phyloP scores from a whole-genome alignment of 768 basidiomycete genomes.

The Suillus bovinus region DNA sequence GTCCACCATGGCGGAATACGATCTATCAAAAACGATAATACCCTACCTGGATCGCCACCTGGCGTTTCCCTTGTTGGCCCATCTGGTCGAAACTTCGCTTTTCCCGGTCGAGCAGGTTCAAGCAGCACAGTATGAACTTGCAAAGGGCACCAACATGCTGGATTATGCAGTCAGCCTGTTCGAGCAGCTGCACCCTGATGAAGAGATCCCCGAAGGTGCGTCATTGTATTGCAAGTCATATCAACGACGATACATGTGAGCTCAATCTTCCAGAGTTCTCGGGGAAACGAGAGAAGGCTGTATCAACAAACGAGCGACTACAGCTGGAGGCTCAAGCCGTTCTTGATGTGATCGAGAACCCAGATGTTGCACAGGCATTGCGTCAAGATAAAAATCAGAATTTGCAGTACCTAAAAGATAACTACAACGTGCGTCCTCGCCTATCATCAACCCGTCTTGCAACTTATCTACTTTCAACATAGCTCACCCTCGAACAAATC shows the following conservation, averaged over 20 bases:
- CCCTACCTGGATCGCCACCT: slow-evolving; percentile 95
- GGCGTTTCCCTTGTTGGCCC: slow-evolving; percentile 87
- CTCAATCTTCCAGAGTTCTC: slow-evolving; percentile 65
- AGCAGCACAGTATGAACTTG: slow-evolving; percentile 94
- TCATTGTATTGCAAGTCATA: slow-evolving; percentile 8
- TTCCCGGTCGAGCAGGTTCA: slow-evolving; percentile 82
- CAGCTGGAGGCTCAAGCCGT: slow-evolving; percentile 92
- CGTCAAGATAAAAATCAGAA: slow-evolving; percentile 98
- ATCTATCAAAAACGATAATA: slow-evolving; percentile 88
- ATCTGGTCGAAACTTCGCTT: slow-evolving; percentile 72
- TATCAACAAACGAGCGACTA: slow-evolving; percentile 80
- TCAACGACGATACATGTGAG: background rate
- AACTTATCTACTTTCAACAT: slow-evolving; percentile 11
- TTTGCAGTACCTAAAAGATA: slow-evolving; percentile 88
- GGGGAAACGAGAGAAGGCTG: slow-evolving; percentile 76
- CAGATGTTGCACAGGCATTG: slow-evolving; percentile 91
- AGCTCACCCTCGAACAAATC: slow-evolving; percentile 96
- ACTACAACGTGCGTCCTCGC: slow-evolving; percentile 71
- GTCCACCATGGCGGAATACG: slow-evolving; percentile 76
- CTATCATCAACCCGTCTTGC: slow-evolving; percentile 9
- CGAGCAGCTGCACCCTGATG: slow-evolving; percentile 71
- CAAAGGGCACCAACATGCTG: slow-evolving; percentile 97
- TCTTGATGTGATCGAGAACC: slow-evolving; percentile 94
- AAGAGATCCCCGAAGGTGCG: slow-evolving; percentile 69
- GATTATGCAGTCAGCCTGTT: slow-evolving; percentile 88